Evolutionary conservation across 2,329 filamentous ascomycete species (phyloP).

Genomic region (Cladorrhinum sp.): DNA sequence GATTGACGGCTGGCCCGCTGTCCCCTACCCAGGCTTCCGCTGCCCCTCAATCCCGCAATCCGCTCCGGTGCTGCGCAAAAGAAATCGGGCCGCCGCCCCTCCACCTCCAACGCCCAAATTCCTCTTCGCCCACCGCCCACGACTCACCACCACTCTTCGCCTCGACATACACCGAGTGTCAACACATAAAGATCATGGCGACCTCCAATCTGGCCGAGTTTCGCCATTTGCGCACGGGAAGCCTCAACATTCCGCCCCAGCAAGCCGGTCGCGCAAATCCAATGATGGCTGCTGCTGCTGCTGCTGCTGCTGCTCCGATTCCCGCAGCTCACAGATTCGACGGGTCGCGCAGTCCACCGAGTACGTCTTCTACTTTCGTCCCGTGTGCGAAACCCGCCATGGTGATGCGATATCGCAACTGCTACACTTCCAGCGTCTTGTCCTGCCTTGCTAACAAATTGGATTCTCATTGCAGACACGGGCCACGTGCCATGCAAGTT

Average conservation of each 20-base stretch:
- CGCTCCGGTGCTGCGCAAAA: slow-evolving; percentile 8
- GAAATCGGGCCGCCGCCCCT: slow-evolving; percentile 24
- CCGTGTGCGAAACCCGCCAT: background rate
- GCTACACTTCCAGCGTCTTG: background rate
- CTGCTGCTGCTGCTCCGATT: slow-evolving; percentile 19
- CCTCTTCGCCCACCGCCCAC: slow-evolving; percentile 8
- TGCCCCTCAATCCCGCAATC: slow-evolving; percentile 18
- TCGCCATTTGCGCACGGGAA: slow-evolving; percentile 54
- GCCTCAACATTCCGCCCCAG: slow-evolving; percentile 49
- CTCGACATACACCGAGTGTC: background rate
- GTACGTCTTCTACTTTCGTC: slow-evolving; percentile 40
- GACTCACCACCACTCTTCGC: background rate
- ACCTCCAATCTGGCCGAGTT: slow-evolving; percentile 29
- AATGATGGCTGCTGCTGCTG: slow-evolving; percentile 34
- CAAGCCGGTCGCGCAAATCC: slow-evolving; percentile 29
- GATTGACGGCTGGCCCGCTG: background rate
- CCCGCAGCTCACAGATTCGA: slow-evolving; percentile 45
- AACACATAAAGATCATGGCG: slow-evolving; percentile 25
- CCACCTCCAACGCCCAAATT: slow-evolving; percentile 11
- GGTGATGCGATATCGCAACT: background rate
- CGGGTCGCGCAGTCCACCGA: slow-evolving; percentile 61
- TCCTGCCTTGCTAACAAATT: slow-evolving; percentile 6
- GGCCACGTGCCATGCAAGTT: slow-evolving; percentile 99
- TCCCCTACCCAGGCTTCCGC: background rate
- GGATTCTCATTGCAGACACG: slow-evolving; percentile 62